Evolutionary conservation across 2,329 filamentous ascomycete species (phyloP).

Genomic region (Bipolaris sorokiniana): DNA sequence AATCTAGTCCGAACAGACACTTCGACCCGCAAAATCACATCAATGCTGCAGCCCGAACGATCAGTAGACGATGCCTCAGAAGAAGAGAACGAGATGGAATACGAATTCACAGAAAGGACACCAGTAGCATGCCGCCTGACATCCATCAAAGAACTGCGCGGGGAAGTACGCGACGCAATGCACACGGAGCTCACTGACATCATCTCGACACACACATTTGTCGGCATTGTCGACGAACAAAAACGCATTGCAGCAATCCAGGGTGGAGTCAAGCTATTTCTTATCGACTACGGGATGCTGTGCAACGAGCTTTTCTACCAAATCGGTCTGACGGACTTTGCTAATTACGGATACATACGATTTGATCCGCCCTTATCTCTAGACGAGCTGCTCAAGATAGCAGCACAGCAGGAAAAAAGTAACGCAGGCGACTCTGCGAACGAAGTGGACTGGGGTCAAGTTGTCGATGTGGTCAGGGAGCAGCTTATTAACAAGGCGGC

Average conservation of each 20-base stretch:
- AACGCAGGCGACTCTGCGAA: slow-evolving; percentile 48
- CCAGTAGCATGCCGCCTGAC: slow-evolving; percentile 73
- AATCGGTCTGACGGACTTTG: slow-evolving; percentile 90
- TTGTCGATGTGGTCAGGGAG: slow-evolving; percentile 68
- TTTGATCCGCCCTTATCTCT: slow-evolving; percentile 79
- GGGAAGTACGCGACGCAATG: slow-evolving; percentile 78
- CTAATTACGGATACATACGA: slow-evolving; percentile 85
- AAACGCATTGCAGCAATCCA: slow-evolving; percentile 92
- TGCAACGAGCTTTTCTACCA: slow-evolving; percentile 94
- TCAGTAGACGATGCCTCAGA: slow-evolving; percentile 40
- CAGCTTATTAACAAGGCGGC: slow-evolving; percentile 78
- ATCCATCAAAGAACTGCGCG: slow-evolving; percentile 85
- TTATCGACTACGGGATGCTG: slow-evolving; percentile 89
- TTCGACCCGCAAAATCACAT: slow-evolving; percentile 90
- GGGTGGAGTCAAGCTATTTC: slow-evolving; percentile 86
- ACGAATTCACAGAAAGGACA: slow-evolving; percentile 74
- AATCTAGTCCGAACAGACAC: slow-evolving; percentile 90
- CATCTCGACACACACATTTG: slow-evolving; percentile 87
- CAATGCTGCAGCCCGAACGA: slow-evolving; percentile 76
- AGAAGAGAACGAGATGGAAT: slow-evolving; percentile 64
- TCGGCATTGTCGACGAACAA: slow-evolving; percentile 87
- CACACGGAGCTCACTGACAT: slow-evolving; percentile 87
- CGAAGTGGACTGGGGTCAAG: slow-evolving; percentile 69
- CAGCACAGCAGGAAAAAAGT: slow-evolving; percentile 72
- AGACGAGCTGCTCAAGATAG: slow-evolving; percentile 72